Base-by-base conservation (phyloP, 257 asterid species). In the Parsonsia alboflavescens region DNA sequence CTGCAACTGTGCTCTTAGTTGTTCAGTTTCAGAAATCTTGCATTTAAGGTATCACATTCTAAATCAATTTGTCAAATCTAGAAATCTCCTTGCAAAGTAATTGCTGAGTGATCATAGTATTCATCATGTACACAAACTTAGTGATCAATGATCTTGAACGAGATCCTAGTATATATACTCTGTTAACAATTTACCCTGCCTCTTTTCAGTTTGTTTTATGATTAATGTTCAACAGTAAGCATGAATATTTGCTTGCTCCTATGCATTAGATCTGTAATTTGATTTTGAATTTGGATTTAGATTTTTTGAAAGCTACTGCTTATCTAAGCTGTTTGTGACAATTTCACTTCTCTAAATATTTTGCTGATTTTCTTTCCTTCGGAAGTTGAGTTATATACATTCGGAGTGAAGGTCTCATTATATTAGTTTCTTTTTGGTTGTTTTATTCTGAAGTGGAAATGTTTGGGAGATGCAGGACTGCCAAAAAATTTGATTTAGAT, bases 381-480 rank as follows among this genome's bases (percentile, higher is more conserved):
- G 48, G 70, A 39, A 6, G 61, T 57, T 57, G 0, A 46, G 13
- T 68, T 8, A 68, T 46, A 12, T 68, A 3, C 26, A 49, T 33
- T 6, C 26, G 0, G 62, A 16, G 44, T 10, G 26, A 12, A 70
- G n/a, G 11, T 30, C 24, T 8, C 13, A 8, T 64, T 64, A 36
- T 19, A 63, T 36, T 62, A 36, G 69, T 64, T 39, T 17, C 11
- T 41, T 28, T 30, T 57, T 68, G 75, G 36, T 56, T 39, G 36
- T 67, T 72, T 77, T 59, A 63, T 70, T 39, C 48, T 72, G 74
- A 76, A 28, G 53, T 19, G 62, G 39, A 4, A 50, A 75, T 30
- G 64, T 73, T 80, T 62, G 71, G 78, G 39, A 39, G 62, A 71
- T 86, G 85, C 89, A 95, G 99, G 85, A 80, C 85, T 46, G 70